Conservation (phyloP, 306 rosid genomes). For the Trichosanthes truncata region DNA sequence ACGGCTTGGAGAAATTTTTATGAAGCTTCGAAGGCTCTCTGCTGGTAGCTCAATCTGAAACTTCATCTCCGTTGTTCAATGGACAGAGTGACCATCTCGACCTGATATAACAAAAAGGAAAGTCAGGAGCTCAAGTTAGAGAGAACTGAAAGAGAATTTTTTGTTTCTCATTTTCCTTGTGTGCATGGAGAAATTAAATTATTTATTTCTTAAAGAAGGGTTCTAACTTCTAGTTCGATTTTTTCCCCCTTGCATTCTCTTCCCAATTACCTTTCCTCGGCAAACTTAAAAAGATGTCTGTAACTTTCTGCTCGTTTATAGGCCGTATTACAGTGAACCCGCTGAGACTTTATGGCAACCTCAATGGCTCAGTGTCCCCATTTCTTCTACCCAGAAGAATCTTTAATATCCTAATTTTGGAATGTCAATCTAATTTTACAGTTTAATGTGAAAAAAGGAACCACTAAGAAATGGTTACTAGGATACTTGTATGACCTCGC, state of each 20-base stretch:
- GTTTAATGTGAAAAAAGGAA: not conserved
- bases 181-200: not conserved
- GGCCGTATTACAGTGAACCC: not conserved
- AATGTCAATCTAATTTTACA: not conserved
- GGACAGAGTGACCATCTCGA: constrained; percentile 7
- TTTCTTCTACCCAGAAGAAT: not conserved
- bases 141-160: constrained; percentile 4
- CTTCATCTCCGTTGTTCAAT: constrained; percentile 9
- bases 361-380: not conserved
- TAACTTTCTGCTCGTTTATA: not conserved
- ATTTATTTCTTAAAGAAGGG: not conserved
- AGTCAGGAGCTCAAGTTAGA: constrained; percentile 7
- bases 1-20: constrained; percentile 88
- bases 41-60: constrained; percentile 11
- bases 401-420: not conserved
- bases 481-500: not conserved
- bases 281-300: not conserved
- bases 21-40: constrained; percentile 13
- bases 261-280: not conserved
- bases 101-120: constrained; percentile 17
- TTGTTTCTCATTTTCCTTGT: not conserved
- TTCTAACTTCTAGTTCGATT: not conserved
- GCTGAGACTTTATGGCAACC: not conserved
- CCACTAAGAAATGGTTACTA: not conserved
- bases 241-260: not conserved